These are phyloP conservation scores for Colletotrichum echinochloae DNA, from an alignment of 2,329 filamentous ascomycete genomes.

Conservation along the genomic window DNA sequence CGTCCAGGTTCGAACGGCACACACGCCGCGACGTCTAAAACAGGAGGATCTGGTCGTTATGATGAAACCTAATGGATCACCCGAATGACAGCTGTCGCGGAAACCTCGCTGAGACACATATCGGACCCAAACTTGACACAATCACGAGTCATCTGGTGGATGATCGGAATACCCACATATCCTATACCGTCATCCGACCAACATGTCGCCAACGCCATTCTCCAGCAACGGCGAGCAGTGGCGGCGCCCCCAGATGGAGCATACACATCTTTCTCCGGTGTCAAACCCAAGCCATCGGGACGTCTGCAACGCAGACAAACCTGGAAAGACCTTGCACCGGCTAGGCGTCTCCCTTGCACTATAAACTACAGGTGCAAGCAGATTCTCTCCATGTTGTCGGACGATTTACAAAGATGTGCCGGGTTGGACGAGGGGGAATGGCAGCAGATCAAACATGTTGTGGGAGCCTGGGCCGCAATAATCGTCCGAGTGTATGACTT, in stretches of 20 bases:
- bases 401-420: slow-evolving; percentile 16
- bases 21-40: slow-evolving; percentile 4
- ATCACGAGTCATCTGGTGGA: slow-evolving; percentile 9
- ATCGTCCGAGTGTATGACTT: background rate
- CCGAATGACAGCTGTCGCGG: slow-evolving; percentile 25
- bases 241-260: background rate
- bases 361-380: background rate
- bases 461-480: slow-evolving; percentile 7
- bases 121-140: slow-evolving; percentile 32
- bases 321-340: background rate
- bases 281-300: background rate
- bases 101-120: slow-evolving; percentile 21
- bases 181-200: background rate
- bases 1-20: slow-evolving; percentile 18
- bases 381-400: slow-evolving; percentile 10
- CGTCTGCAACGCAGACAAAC: slow-evolving; percentile 18
- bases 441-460: slow-evolving; percentile 32
- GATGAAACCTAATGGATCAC: slow-evolving; percentile 17
- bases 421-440: background rate
- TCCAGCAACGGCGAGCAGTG: background rate
- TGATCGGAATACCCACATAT: background rate
- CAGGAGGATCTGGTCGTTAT: slow-evolving; percentile 7
- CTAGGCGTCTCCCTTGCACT: background rate
- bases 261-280: background rate
- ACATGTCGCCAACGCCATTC: background rate